These are phyloP conservation scores for Plantago ovata DNA, from an alignment of 257 asterid species.

Conservation along the genomic window DNA sequence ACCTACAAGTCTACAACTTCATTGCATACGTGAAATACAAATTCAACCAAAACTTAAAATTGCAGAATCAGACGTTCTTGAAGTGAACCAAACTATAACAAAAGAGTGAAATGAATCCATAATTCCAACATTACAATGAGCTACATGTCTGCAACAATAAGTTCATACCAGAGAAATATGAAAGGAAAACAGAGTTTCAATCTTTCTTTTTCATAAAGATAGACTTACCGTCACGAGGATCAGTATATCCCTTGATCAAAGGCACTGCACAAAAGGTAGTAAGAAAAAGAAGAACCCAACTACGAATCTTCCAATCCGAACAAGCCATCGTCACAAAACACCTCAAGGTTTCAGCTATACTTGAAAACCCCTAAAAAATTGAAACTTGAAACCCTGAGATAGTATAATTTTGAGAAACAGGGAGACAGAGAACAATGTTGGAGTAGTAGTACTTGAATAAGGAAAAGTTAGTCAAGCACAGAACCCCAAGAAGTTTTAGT, in stretches of 20 bases:
- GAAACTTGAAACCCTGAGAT: slow-evolving; percentile 15
- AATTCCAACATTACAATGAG: no score
- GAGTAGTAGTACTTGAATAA: slow-evolving; percentile 24
- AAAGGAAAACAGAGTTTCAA: not conserved
- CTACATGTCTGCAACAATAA: no score
- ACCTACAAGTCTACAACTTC: no score
- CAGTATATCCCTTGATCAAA: slow-evolving; percentile 54
- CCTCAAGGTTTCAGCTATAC: slow-evolving; percentile 16
- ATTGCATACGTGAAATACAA: no score
- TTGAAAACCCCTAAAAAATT: slow-evolving; percentile 25
- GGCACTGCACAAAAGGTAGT: slow-evolving; percentile 34
- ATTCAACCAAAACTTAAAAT: no score
- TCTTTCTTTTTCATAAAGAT: no score
- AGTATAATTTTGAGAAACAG: slow-evolving; percentile 14
- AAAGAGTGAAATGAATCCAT: not conserved
- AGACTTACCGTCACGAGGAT: slow-evolving; percentile 75
- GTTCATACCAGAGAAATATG: no score
- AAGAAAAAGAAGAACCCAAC: slow-evolving; percentile 35
- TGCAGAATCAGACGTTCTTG: no score
- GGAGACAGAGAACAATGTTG: not conserved
- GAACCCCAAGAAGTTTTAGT: slow-evolving; percentile 25
- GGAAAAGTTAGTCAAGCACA: slow-evolving; percentile 44
- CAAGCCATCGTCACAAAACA: slow-evolving; percentile 38
- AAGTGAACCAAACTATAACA: not conserved
- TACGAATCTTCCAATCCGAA: slow-evolving; percentile 32